These are phyloP conservation scores for Pseudophaeomoniella oleicola DNA, from an alignment of 2,329 filamentous ascomycete genomes.

Conservation along the genomic window DNA sequence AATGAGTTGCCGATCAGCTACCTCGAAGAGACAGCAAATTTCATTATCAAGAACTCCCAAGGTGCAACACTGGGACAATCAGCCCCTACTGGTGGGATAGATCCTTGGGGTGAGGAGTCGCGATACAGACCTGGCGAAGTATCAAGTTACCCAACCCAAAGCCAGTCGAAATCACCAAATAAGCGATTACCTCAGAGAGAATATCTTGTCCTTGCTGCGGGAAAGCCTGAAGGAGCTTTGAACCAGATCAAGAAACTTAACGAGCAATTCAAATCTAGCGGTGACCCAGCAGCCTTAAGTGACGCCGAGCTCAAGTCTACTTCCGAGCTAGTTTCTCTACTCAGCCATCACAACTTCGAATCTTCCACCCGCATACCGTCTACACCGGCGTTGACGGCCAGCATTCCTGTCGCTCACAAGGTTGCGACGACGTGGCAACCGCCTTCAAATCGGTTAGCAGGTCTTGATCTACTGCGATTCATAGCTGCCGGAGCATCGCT, in stretches of 20 bases:
- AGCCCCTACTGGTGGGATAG: slow-evolving; percentile 37
- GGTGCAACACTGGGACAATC: slow-evolving; percentile 60
- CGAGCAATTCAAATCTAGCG: slow-evolving; percentile 48
- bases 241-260: slow-evolving; percentile 69
- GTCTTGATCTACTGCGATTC: slow-evolving; percentile 76
- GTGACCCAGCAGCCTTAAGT: slow-evolving; percentile 60
- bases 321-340: slow-evolving; percentile 42
- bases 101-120: slow-evolving; percentile 66
- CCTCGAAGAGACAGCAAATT: slow-evolving; percentile 81
- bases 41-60: slow-evolving; percentile 80
- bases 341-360: slow-evolving; percentile 34
- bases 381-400: slow-evolving; percentile 17
- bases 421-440: slow-evolving; percentile 63
- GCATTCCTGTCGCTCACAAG: slow-evolving; percentile 31
- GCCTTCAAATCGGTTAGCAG: slow-evolving; percentile 63
- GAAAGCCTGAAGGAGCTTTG: slow-evolving; percentile 54
- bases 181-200: slow-evolving; percentile 57
- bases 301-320: slow-evolving; percentile 54
- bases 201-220: slow-evolving; percentile 63
- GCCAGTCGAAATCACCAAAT: slow-evolving; percentile 28
- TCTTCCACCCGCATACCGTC: slow-evolving; percentile 18
- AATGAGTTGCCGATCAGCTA: slow-evolving; percentile 81
- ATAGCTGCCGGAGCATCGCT: slow-evolving; percentile 54
- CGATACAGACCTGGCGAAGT: slow-evolving; percentile 63
- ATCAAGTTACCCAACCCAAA: slow-evolving; percentile 17